Conservation (phyloP, 345 rosid species). For the Corchorus capsularis region DNA sequence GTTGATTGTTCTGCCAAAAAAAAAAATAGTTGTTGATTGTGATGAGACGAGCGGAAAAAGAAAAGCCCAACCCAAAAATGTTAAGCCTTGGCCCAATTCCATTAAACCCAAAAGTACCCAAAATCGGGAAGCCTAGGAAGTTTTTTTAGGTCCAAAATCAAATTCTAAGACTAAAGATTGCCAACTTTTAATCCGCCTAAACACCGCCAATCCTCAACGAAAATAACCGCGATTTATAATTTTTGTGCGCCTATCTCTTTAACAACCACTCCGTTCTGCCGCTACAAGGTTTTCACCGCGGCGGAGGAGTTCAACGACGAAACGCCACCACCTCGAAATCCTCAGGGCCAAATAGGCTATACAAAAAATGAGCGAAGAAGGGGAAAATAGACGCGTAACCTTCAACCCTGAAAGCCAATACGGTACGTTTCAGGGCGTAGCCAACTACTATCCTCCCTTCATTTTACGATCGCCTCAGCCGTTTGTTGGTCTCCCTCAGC, state of each 20-base stretch:
- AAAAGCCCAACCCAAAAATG: neutral
- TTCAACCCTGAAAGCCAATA: constrained; percentile 43
- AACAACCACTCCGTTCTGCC: neutral
- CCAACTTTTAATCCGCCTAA: neutral
- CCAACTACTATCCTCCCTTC: constrained; percentile 59
- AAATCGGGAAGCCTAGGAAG: neutral
- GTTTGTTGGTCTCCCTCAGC: constrained; percentile 44
- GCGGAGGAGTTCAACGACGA: neutral
- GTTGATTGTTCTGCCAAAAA: too few relatives aligned
- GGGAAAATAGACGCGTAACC: constrained; percentile 33
- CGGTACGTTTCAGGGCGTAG: constrained; percentile 94
- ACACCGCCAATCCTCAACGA: neutral
- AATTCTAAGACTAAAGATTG: neutral
- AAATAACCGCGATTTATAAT: neutral
- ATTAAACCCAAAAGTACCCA: neutral
- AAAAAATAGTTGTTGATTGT: too few relatives aligned
- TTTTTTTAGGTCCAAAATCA: neutral
- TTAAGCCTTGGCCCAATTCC: neutral
- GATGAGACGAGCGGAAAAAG: too few relatives aligned
- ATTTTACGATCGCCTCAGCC: constrained; percentile 43
- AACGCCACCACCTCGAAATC: neutral
- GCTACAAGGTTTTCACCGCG: neutral
- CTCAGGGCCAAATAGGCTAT: neutral
- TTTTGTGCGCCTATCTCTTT: neutral
- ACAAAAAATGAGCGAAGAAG: constrained; percentile 52